A percentile compares a stretch with the other conserved stretches of the same genome.
Conservation (phyloP, 139 green algal genomes). For the Chlamydomonas asymmetrica region DNA sequence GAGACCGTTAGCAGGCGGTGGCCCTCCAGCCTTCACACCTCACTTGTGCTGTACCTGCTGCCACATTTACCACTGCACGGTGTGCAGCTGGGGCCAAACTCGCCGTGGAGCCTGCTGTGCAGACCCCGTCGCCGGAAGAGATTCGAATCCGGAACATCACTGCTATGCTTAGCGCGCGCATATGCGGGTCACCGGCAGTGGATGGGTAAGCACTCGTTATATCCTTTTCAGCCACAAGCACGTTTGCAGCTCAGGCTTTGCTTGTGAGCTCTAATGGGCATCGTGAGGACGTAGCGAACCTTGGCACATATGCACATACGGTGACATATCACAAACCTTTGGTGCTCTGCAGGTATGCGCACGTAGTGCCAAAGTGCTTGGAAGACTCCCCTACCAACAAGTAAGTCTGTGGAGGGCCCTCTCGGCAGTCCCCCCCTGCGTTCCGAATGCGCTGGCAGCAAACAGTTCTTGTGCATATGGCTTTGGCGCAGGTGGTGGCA, state of each 20-base stretch:
- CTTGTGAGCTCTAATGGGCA: neutral
- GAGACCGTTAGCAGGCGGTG: too few species aligned
- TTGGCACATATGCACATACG: neutral
- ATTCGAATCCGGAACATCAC: slow-evolving; percentile 6
- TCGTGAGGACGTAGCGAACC: neutral
- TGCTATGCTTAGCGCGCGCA: slow-evolving; percentile 16
- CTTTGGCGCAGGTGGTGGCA: too few species aligned
- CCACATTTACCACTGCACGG: neutral
- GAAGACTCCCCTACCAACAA: slow-evolving; percentile 43
- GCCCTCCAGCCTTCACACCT: neutral
- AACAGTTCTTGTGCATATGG: too few species aligned
- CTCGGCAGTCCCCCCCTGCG: too few species aligned
- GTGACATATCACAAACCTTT: neutral
- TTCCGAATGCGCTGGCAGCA: too few species aligned
- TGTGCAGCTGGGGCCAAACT: neutral
- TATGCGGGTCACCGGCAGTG: slow-evolving; percentile 42
- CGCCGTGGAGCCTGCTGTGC: neutral
- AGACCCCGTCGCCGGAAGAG: slow-evolving; percentile 1
- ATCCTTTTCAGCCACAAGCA: neutral
- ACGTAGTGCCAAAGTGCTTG: slow-evolving; percentile 49
- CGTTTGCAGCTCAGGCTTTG: neutral
- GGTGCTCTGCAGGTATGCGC: slow-evolving; percentile 28
- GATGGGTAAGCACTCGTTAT: slow-evolving; percentile 19
- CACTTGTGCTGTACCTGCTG: neutral
- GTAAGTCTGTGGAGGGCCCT: too few species aligned